A percentile compares a stretch with the other conserved stretches of the same genome.
phyloP scores from a whole-genome alignment of 345 rosid species.

The Mallotus nudiflorus region DNA sequence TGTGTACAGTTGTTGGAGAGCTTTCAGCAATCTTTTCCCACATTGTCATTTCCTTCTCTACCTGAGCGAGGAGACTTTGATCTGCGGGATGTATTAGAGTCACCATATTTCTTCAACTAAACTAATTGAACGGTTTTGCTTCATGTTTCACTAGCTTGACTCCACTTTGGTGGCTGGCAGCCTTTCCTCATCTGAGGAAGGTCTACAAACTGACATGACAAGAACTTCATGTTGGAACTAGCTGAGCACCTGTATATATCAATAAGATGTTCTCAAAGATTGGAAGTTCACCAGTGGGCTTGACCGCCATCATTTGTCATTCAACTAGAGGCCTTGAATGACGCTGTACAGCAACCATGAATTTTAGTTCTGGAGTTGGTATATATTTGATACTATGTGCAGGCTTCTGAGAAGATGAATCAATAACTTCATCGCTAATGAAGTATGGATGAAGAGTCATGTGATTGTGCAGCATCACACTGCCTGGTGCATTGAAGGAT shows the following conservation, averaged over 20 bases:
- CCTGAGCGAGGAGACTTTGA: constrained; percentile 94
- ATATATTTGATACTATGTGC: background rate
- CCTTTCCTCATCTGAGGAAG: constrained; percentile 2
- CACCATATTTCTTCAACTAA: constrained; percentile 96
- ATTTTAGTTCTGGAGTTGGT: background rate
- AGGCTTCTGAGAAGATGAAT: constrained; percentile 11
- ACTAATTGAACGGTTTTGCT: constrained; percentile 5
- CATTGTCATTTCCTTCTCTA: constrained; percentile 62
- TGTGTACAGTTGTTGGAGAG: constrained; percentile 72
- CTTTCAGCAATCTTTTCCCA: constrained; percentile 81
- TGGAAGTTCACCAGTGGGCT: background rate
- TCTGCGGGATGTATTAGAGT: constrained; percentile 66
- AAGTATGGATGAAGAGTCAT: background rate
- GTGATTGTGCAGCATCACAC: background rate
- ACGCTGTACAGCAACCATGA: constrained; percentile 4
- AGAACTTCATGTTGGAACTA: background rate
- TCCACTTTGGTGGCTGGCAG: background rate
- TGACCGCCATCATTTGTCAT: background rate
- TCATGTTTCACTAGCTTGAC: background rate
- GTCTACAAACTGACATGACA: background rate
- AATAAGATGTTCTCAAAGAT: constrained; percentile 4
- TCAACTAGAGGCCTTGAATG: background rate
- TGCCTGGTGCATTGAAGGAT: background rate
- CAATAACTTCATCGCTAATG: background rate
- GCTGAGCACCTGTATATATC: constrained; percentile 17